These are phyloP conservation scores for Nannochloropsis gaditana DNA, from an alignment of 108 stramenopile species.

Conservation along the genomic window DNA sequence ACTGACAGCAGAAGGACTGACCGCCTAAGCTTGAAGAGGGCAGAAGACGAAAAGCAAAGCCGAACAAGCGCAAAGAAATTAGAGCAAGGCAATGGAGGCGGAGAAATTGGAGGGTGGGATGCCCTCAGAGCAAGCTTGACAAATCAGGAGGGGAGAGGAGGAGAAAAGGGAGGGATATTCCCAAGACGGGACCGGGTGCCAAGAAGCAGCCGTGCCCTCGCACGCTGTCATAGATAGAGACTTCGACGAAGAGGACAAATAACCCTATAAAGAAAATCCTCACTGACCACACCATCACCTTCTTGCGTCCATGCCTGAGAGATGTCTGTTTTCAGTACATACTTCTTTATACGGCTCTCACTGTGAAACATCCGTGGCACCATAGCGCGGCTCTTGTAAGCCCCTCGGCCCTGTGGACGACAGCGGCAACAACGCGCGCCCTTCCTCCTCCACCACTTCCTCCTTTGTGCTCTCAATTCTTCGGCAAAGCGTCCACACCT, in stretches of 20 bases:
- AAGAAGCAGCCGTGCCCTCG: not conserved
- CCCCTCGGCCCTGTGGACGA: too few species aligned
- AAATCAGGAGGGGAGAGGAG: not conserved
- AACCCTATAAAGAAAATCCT: not conserved
- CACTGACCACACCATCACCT: too few species aligned
- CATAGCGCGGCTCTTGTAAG: too few species aligned
- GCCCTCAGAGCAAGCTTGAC: too few species aligned
- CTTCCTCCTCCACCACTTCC: too few species aligned
- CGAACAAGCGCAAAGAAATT: not conserved
- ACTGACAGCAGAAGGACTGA: not conserved
- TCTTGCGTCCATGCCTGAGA: too few species aligned
- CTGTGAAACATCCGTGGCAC: too few species aligned
- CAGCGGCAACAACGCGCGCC: too few species aligned
- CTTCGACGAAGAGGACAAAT: not conserved
- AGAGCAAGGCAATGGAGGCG: not conserved
- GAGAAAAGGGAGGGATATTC: not conserved
- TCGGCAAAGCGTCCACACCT: too few species aligned
- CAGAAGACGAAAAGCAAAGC: not conserved
- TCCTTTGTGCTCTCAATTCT: too few species aligned
- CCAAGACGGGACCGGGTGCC: not conserved
- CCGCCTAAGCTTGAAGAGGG: not conserved
- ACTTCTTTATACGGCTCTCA: too few species aligned
- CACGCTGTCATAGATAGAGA: slow-evolving; percentile 7
- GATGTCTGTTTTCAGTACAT: too few species aligned
- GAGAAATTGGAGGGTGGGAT: not conserved